Evolutionary conservation across 192 early-diverging fungal species (phyloP).

Genomic region (Lunasporangiospora selenospora): DNA sequence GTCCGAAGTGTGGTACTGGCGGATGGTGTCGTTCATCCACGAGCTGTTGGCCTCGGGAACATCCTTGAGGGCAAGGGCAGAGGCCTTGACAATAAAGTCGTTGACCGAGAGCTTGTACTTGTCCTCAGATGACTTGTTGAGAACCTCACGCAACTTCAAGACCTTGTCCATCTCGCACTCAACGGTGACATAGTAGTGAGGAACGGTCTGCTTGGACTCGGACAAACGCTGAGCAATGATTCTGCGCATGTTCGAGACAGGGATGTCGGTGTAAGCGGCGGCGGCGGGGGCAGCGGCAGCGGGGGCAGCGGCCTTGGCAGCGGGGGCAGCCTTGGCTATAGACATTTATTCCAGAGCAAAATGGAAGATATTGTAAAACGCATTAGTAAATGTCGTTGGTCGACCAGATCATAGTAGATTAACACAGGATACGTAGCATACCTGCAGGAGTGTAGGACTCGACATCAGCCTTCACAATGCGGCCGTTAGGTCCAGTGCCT

Average conservation of each 20-base stretch:
- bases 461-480: slow-evolving; percentile 93
- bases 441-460: slow-evolving; percentile 63
- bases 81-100: slow-evolving; percentile 98
- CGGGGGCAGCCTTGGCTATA: slow-evolving; percentile 48
- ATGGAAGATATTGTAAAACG: not conserved
- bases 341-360: not conserved
- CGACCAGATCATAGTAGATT: too few relatives aligned
- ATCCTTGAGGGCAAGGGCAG: slow-evolving; percentile 84
- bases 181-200: slow-evolving; percentile 86
- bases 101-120: slow-evolving; percentile 98
- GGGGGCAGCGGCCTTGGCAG: slow-evolving; percentile 44
- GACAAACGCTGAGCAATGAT: slow-evolving; percentile 79
- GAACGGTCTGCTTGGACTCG: slow-evolving; percentile 77
- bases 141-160: slow-evolving; percentile 83
- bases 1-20: slow-evolving; percentile 93
- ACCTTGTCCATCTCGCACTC: slow-evolving; percentile 92
- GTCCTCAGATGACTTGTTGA: slow-evolving; percentile 85
- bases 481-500: slow-evolving; percentile 90
- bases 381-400: slow-evolving; percentile 3
- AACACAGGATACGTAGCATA: slow-evolving; percentile 8
- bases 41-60: slow-evolving; percentile 95
- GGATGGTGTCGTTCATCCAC: slow-evolving; percentile 85
- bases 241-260: slow-evolving; percentile 80
- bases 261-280: slow-evolving; percentile 75
- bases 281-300: slow-evolving; percentile 54